Conservation (phyloP, 208 protist genomes). For the Vickermania ingenoplastis region DNA sequence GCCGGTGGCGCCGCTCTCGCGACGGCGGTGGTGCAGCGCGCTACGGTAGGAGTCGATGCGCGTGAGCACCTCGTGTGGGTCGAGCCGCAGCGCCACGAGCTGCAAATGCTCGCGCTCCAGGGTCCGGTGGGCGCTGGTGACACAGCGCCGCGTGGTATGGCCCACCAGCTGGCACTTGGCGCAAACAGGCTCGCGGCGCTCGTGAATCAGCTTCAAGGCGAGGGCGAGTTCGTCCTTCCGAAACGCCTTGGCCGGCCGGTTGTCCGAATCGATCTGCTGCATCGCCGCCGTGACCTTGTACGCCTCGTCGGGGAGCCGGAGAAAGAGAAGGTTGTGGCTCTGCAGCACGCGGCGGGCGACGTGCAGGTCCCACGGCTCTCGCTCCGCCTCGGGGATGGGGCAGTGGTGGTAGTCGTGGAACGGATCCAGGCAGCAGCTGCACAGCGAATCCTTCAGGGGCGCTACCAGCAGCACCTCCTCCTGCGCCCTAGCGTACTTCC, state of each 20-base stretch:
- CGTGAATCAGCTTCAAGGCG: conserved; percentile 59
- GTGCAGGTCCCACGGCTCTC: conserved; percentile 71
- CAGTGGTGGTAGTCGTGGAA: conserved; percentile 61
- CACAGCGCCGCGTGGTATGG: conserved; percentile 50
- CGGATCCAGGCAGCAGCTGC: conserved; percentile 57
- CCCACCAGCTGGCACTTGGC: conserved; percentile 43
- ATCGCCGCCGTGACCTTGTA: conserved; percentile 39
- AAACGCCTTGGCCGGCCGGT: conserved; percentile 70
- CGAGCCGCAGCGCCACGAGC: conserved; percentile 48
- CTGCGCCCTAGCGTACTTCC: conserved; percentile 63
- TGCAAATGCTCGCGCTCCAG: conserved; percentile 30
- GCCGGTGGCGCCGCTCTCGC: not conserved
- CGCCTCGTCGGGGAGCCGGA: conserved; percentile 30
- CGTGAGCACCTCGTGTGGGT: conserved; percentile 11
- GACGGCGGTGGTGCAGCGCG: too few species aligned
- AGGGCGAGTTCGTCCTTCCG: conserved; percentile 71
- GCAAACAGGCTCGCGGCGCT: conserved; percentile 52
- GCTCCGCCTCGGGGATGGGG: conserved; percentile 9
- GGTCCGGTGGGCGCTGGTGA: conserved; percentile 26
- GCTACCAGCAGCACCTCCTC: conserved; percentile 60
- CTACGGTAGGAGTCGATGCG: not conserved
- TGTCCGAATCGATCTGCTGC: conserved; percentile 56
- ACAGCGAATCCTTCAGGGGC: conserved; percentile 60
- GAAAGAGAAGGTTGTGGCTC: conserved; percentile 40
- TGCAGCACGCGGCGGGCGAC: conserved; percentile 62